These are phyloP conservation scores for Aurantiochytrium sp. DNA, from an alignment of 108 stramenopile species.

Conservation along the genomic window DNA sequence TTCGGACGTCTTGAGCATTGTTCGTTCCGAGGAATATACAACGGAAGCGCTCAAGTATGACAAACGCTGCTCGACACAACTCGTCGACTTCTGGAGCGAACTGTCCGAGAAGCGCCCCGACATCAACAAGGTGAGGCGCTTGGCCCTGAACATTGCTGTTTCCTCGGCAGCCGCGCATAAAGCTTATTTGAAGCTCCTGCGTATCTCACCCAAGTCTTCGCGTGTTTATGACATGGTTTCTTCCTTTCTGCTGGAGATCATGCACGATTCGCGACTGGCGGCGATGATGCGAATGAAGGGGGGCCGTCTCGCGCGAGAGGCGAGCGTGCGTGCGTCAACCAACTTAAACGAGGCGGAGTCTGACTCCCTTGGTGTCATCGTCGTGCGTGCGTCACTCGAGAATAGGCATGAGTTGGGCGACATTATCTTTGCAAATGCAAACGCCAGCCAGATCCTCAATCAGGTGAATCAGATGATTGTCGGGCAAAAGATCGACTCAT, in stretches of 20 bases:
- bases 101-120: not conserved
- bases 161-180: not conserved
- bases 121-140: not conserved
- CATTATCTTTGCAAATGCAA: not conserved
- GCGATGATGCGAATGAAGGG: not conserved
- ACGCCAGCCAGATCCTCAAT: conserved; percentile 10
- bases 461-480: not conserved
- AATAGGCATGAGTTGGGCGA: not conserved
- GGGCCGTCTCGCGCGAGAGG: not conserved
- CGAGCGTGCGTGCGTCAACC: not conserved
- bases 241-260: not conserved
- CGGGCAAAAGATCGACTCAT: not conserved
- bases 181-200: not conserved
- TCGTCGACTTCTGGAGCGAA: not conserved
- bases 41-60: not conserved
- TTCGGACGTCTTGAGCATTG: not conserved
- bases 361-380: not conserved
- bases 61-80: not conserved
- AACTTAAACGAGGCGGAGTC: not conserved
- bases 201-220: not conserved
- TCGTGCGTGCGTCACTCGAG: not conserved
- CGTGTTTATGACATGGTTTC: not conserved
- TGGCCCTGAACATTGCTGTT: not conserved
- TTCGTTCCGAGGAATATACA: not conserved
- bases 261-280: not conserved